phyloP scores from a whole-genome alignment of 306 rosid genomes.

The Casuarina glauca region DNA sequence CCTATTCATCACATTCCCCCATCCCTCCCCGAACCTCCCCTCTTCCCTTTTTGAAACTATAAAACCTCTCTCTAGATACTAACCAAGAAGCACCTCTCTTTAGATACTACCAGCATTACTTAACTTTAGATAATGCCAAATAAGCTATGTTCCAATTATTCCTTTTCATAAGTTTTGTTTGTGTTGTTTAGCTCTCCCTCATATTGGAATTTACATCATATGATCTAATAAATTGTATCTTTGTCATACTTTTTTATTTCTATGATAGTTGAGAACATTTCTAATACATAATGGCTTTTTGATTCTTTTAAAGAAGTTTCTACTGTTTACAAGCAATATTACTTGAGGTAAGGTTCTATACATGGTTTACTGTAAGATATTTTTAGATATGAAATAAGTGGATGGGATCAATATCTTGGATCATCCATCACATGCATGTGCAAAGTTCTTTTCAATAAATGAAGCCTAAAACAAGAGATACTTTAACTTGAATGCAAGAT shows the following conservation, averaged over 20 bases:
- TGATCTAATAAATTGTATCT: neutral
- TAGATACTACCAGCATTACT: too few relatives aligned
- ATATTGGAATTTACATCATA: neutral
- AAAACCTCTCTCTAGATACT: neutral
- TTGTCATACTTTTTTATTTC: slow-evolving; percentile 18
- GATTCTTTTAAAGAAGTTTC: slow-evolving; percentile 58
- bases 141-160: too few relatives aligned
- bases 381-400: slow-evolving; percentile 22
- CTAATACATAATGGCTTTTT: slow-evolving; percentile 91
- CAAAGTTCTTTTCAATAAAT: too few relatives aligned
- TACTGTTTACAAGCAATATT: slow-evolving; percentile 91
- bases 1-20: too few relatives aligned
- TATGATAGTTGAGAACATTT: slow-evolving; percentile 71
- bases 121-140: too few relatives aligned
- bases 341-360: slow-evolving; percentile 57
- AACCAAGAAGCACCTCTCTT: neutral
- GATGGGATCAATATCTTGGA: neutral
- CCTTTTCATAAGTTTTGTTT: too few relatives aligned
- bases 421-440: too few relatives aligned
- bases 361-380: slow-evolving; percentile 4
- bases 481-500: too few relatives aligned
- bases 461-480: too few relatives aligned
- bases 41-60: too few relatives aligned
- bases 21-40: too few relatives aligned
- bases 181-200: neutral